These are phyloP conservation scores for Penicillium sclerotiorum DNA, from an alignment of 2,329 filamentous ascomycete species.

Conservation along the genomic window DNA sequence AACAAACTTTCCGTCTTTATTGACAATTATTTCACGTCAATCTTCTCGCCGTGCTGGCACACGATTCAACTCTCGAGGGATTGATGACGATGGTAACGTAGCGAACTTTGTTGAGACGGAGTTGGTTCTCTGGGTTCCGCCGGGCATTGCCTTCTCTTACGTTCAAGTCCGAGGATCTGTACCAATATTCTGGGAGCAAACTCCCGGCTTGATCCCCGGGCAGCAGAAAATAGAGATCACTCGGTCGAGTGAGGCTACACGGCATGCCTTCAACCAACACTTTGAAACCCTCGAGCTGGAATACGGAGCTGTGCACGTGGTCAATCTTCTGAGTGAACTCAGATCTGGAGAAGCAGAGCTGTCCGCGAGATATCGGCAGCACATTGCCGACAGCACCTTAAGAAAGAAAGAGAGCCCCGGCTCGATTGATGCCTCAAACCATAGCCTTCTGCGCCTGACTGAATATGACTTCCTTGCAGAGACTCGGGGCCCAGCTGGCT, in stretches of 20 bases:
- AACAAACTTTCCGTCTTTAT: conserved; percentile 75
- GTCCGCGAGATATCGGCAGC: conserved; percentile 75
- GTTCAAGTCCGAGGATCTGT: conserved; percentile 91
- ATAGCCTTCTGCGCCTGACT: conserved; percentile 75
- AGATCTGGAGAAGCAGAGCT: conserved; percentile 87
- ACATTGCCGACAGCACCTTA: conserved; percentile 74
- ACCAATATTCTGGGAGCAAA: conserved; percentile 96
- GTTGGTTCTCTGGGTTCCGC: conserved; percentile 84
- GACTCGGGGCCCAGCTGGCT: conserved; percentile 81
- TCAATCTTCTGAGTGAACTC: conserved; percentile 89
- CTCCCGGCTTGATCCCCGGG: conserved; percentile 80
- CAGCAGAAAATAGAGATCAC: conserved; percentile 95
- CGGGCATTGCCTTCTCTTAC: conserved; percentile 82
- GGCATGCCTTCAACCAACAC: conserved; percentile 94
- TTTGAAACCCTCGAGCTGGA: conserved; percentile 82
- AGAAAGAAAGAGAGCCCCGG: conserved; percentile 58
- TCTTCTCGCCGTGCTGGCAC: conserved; percentile 92
- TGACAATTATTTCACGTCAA: conserved; percentile 88
- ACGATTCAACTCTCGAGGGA: conserved; percentile 93
- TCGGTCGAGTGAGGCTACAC: conserved; percentile 83
- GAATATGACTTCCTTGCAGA: conserved; percentile 98
- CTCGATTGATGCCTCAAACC: conserved; percentile 62
- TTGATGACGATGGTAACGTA: conserved; percentile 96
- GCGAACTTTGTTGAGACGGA: conserved; percentile 99
- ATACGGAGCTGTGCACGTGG: conserved; percentile 88